phyloP scores from a whole-genome alignment of 2,329 filamentous ascomycete genomes.

The Diaporthe aspalathi region DNA sequence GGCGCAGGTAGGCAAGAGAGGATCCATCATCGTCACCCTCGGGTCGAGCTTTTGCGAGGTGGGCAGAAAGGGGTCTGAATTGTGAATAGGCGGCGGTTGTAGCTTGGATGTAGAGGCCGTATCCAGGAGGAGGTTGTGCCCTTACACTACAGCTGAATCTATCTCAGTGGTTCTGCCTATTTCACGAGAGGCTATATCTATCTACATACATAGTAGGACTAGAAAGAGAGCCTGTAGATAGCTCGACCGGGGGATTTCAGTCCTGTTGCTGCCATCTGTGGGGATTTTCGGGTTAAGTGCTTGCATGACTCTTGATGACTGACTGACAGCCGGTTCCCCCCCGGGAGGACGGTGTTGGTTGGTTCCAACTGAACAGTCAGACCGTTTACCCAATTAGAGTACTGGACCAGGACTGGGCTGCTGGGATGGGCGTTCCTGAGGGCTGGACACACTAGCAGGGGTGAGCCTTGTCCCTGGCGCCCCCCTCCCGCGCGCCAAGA shows the following conservation, averaged over 20 bases:
- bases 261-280: not conserved
- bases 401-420: not conserved
- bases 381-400: too few relatives aligned
- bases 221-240: not conserved
- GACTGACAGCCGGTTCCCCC: too few relatives aligned
- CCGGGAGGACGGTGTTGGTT: too few relatives aligned
- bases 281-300: conserved; percentile 25
- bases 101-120: not conserved
- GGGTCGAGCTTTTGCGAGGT: not conserved
- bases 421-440: not conserved
- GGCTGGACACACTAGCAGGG: not conserved
- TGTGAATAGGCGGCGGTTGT: not conserved
- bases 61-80: not conserved
- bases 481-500: not conserved
- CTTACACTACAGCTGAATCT: too few relatives aligned
- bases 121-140: not conserved
- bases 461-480: not conserved
- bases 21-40: not conserved
- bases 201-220: too few relatives aligned
- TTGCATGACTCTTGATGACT: conserved; percentile 9
- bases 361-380: not conserved
- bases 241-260: not conserved
- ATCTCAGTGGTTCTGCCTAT: too few relatives aligned
- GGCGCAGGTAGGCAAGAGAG: not conserved
- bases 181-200: too few relatives aligned